These are phyloP conservation scores for Gracilaria gracilis DNA, from an alignment of 23 red algal species.

Conservation along the genomic window DNA sequence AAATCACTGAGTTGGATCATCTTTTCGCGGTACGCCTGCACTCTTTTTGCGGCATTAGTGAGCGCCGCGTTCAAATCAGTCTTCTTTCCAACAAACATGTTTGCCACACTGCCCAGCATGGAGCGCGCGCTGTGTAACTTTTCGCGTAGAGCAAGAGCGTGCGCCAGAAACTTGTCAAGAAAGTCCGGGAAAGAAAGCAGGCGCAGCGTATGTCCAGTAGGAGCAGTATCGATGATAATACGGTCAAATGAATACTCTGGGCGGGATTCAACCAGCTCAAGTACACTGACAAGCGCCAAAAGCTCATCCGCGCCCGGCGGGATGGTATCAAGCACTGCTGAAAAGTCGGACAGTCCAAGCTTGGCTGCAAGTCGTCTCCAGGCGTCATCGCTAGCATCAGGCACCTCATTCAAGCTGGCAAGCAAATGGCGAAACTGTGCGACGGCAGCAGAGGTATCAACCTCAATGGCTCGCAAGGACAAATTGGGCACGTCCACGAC, in stretches of 20 bases:
- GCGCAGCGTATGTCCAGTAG: slow-evolving; percentile 96
- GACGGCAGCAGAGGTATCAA: slow-evolving; percentile 87
- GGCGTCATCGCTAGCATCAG: background rate
- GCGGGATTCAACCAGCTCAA: slow-evolving; percentile 72
- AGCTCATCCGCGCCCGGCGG: slow-evolving; percentile 99
- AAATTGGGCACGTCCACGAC: slow-evolving; percentile 28
- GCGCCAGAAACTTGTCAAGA: slow-evolving; percentile 86
- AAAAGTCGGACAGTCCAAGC: slow-evolving; percentile 85
- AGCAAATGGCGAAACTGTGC: slow-evolving; percentile 78
- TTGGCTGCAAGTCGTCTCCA: slow-evolving; percentile 22
- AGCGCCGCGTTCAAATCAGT: slow-evolving; percentile 60
- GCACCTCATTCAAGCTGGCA: slow-evolving; percentile 59
- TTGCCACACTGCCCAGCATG: slow-evolving; percentile 68
- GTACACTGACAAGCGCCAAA: slow-evolving; percentile 85
- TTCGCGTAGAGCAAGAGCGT: slow-evolving; percentile 72
- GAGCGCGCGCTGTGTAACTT: slow-evolving; percentile 63
- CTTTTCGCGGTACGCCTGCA: slow-evolving; percentile 75
- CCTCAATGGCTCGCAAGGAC: slow-evolving; percentile 82
- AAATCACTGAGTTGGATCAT: slow-evolving; percentile 85
- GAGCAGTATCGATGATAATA: slow-evolving; percentile 95
- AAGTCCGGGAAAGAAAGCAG: slow-evolving; percentile 97
- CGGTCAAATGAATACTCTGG: slow-evolving; percentile 74
- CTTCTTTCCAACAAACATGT: slow-evolving; percentile 59
- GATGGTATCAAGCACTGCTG: slow-evolving; percentile 90
- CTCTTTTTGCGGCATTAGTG: slow-evolving; percentile 46